Conservation (phyloP, 257 asterid species). For the Solanum virginianum region DNA sequence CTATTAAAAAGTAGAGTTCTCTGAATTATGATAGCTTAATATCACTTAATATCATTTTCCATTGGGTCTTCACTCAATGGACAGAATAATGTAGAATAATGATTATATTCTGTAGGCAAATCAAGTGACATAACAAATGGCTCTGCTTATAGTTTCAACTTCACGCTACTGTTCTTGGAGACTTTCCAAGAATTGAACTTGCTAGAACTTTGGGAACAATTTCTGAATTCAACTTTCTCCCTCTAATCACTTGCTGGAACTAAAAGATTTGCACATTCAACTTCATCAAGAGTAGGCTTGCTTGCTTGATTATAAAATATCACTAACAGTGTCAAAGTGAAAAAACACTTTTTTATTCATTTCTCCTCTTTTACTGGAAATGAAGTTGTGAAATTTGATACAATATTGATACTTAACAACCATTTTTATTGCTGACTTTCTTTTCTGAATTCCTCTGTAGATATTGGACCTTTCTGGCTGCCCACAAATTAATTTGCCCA, state of each 20-base stretch:
- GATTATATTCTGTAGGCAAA: background rate
- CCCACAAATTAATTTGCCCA: constrained; percentile 46
- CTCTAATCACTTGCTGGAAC: background rate
- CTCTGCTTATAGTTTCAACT: background rate
- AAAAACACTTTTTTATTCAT: background rate
- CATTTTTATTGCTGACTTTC: background rate
- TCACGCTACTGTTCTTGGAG: background rate
- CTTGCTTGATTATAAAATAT: background rate
- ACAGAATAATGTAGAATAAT: background rate
- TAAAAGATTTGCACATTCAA: background rate
- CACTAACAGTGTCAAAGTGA: background rate
- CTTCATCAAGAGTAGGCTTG: background rate
- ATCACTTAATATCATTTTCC: background rate
- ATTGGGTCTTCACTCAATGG: no score
- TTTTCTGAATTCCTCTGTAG: constrained; percentile 35
- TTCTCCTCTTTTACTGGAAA: background rate
- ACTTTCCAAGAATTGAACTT: background rate
- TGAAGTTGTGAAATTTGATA: background rate
- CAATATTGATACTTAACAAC: background rate
- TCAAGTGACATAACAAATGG: background rate
- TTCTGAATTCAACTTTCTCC: background rate
- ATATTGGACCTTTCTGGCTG: constrained; percentile 68
- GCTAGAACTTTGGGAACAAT: background rate
- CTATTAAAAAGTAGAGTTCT: background rate
- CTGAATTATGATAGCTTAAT: background rate